phyloP scores from a whole-genome alignment of 1,284 basidiomycete genomes.

The Puccinia novopanici region DNA sequence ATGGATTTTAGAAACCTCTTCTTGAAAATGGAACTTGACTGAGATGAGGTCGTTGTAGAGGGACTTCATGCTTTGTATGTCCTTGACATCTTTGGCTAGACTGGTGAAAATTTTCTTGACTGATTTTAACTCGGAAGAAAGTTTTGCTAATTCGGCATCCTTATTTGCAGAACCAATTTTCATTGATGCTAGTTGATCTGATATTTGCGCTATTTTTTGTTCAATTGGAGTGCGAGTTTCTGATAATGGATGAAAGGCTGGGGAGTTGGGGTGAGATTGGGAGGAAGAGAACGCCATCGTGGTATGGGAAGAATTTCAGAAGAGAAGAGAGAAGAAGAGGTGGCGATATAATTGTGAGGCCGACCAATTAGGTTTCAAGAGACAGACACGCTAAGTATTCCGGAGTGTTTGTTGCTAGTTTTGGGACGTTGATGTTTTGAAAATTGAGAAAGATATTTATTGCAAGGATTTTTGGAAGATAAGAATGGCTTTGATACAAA shows the following conservation, averaged over 20 bases:
- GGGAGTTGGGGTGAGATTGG: not conserved
- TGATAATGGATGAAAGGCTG: not conserved
- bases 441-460: too few relatives aligned
- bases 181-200: not conserved
- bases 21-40: not conserved
- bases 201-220: not conserved
- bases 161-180: not conserved
- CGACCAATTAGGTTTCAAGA: too few relatives aligned
- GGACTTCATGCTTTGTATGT: conserved; percentile 17
- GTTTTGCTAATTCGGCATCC: not conserved
- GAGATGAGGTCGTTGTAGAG: not conserved
- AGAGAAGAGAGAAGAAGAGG: too few relatives aligned
- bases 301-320: too few relatives aligned
- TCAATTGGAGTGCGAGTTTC: not conserved
- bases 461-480: too few relatives aligned
- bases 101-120: not conserved
- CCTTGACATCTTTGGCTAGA: not conserved
- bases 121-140: not conserved
- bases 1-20: not conserved
- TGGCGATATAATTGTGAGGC: conserved; percentile 2
- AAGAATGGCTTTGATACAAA: too few relatives aligned
- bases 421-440: too few relatives aligned
- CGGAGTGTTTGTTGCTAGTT: too few relatives aligned
- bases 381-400: too few relatives aligned
- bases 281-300: too few relatives aligned